Base-by-base conservation (phyloP, 2,329 filamentous ascomycete genomes). In the Phaeosphaeria sp. region DNA sequence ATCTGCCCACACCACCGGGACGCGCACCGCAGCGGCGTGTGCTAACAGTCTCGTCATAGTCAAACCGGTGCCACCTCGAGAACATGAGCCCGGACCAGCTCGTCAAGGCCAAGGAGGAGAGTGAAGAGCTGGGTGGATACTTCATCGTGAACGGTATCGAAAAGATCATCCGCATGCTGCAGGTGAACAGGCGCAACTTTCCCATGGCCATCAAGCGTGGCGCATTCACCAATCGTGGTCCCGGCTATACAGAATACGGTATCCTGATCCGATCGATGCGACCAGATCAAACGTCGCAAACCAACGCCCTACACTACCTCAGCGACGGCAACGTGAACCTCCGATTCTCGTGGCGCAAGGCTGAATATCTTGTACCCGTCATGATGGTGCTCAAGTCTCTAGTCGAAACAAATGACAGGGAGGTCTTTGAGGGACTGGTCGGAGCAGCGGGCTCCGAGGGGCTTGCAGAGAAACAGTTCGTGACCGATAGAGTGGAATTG, bases 141-240 rank as follows among this genome's bases (percentile, higher is more conserved):
- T 99, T 98, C 74, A 88, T 99, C 70, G 91, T 99, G 71, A 99
- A 99, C 76, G 95, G 95, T 64, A 97, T 93, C 72, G 95, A 99
- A 78, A 98, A 97, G 81, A 87, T 98, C 56, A 93, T 98, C 69
- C 92, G 95, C 74, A 88, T 98, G 82, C 84, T 99, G 61, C 89
- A 97, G 63, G 87, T 98, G 61, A 92, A 93, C 74, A 88, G 92
- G 78, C 86, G 95, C 72, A 99, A 99, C 78, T 97, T 92, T 73
- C 94, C 95, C 50, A 91, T 97, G 87, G 94, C 94, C 47, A 97
- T 98, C 76, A 87, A 92, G 68, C 91, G 95, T 74, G 89, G 90
- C 49, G 96, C 93, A 66, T 99, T 98, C 81, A 86, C 87, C 63
- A 93, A 92, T 71, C 89, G 95, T 81, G 95, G 95, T 39, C 84